Conservation (phyloP, 2,329 filamentous ascomycete genomes). For the Ophiocordyceps camponoti-floridani region DNA sequence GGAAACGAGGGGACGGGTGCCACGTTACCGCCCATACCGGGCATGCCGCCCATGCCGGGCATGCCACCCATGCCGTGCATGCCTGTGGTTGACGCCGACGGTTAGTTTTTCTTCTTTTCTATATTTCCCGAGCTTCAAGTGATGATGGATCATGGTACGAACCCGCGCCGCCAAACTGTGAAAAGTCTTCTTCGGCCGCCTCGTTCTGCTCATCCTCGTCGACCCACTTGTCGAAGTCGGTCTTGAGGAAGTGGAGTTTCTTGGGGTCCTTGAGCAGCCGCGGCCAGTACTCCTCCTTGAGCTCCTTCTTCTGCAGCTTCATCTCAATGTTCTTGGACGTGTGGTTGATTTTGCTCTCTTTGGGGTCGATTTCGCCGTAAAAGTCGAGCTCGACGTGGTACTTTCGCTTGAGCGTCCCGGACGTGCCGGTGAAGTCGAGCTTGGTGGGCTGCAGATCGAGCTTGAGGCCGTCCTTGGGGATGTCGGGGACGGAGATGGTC, state of each 20-base stretch:
- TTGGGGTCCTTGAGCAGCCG: slow-evolving; percentile 77
- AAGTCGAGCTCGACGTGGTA: slow-evolving; percentile 80
- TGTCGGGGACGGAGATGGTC: slow-evolving; percentile 76
- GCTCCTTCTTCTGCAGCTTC: slow-evolving; percentile 91
- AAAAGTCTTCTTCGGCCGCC: slow-evolving; percentile 63
- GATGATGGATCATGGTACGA: not conserved
- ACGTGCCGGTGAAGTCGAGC: slow-evolving; percentile 69
- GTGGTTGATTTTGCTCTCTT: slow-evolving; percentile 73
- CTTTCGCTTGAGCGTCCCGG: slow-evolving; percentile 65
- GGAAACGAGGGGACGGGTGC: slow-evolving; percentile 6
- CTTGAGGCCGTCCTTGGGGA: slow-evolving; percentile 56
- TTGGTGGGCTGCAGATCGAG: slow-evolving; percentile 64
- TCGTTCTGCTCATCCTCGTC: slow-evolving; percentile 98
- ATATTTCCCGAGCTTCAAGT: not conserved
- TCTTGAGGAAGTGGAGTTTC: slow-evolving; percentile 93
- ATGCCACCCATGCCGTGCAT: slow-evolving; percentile 36
- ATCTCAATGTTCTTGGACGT: slow-evolving; percentile 76
- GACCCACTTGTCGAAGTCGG: slow-evolving; percentile 98
- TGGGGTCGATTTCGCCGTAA: slow-evolving; percentile 76
- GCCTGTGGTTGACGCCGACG: slow-evolving; percentile 20
- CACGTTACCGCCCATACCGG: slow-evolving; percentile 45
- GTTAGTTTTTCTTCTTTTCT: not conserved
- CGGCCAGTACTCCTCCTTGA: slow-evolving; percentile 90
- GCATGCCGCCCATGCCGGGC: slow-evolving; percentile 46
- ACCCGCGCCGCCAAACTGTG: slow-evolving; percentile 46